A percentile compares a stretch with the other conserved stretches of the same genome.
Conservation (phyloP, 202 grass and related monocot genomes). For the Cymbopogon flexuosus region DNA sequence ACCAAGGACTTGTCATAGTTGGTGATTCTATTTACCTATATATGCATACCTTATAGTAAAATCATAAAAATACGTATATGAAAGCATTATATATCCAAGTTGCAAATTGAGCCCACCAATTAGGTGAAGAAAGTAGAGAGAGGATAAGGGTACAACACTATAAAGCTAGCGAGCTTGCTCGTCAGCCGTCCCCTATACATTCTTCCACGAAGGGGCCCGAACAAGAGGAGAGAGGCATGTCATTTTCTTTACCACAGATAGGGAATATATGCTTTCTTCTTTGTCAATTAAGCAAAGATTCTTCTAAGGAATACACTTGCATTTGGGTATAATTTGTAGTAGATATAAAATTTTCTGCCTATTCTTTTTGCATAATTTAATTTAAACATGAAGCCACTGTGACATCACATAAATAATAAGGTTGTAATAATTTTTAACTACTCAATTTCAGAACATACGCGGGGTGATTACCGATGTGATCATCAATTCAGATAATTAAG, state of each 20-base stretch:
- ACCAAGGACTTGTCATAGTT: too few species aligned
- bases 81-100: neutral
- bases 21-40: too few species aligned
- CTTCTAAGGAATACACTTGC: conserved; percentile 10
- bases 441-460: neutral
- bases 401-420: neutral
- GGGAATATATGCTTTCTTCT: conserved; percentile 82
- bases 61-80: too few species aligned
- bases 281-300: conserved; percentile 61
- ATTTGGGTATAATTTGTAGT: neutral
- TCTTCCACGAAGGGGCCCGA: neutral
- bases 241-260: conserved; percentile 31
- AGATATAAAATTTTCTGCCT: neutral
- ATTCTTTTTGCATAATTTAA: neutral
- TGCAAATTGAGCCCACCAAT: conserved; percentile 24
- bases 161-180: conserved; percentile 25
- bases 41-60: too few species aligned
- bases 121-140: conserved; percentile 23
- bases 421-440: too few species aligned
- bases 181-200: neutral
- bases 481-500: too few species aligned
- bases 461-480: neutral
- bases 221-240: neutral
- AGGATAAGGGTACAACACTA: conserved; percentile 25
- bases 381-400: neutral